Evolutionary conservation across 2,329 filamentous ascomycete genomes (phyloP).

Genomic region (Dothideomycetes sp.): DNA sequence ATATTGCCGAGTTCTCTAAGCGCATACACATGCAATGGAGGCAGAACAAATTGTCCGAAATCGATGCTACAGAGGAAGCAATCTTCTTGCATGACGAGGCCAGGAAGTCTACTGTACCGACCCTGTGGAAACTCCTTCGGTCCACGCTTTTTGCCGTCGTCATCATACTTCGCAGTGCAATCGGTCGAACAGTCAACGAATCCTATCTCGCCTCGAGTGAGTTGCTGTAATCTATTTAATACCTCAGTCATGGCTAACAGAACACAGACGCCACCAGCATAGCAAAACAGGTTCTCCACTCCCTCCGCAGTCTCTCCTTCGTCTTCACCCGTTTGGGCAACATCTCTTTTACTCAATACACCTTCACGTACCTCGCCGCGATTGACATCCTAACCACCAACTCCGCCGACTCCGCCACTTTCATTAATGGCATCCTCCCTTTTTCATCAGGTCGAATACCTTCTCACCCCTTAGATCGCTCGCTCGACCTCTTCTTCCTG

Average conservation of each 20-base stretch:
- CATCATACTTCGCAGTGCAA: conserved; percentile 63
- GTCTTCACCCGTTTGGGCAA: conserved; percentile 67
- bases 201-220: conserved; percentile 43
- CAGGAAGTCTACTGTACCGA: conserved; percentile 55
- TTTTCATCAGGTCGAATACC: conserved; percentile 48
- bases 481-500: conserved; percentile 78
- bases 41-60: conserved; percentile 60
- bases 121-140: conserved; percentile 66
- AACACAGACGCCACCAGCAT: conserved; percentile 55
- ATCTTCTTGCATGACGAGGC: conserved; percentile 57
- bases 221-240: too few relatives aligned
- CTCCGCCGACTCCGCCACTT: conserved; percentile 53
- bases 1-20: conserved; percentile 57
- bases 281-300: conserved; percentile 62
- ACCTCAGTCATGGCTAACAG: too few relatives aligned
- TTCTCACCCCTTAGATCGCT: conserved; percentile 57
- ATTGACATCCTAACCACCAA: conserved; percentile 74
- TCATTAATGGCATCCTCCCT: conserved; percentile 56
- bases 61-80: conserved; percentile 60
- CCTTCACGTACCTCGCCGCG: conserved; percentile 71
- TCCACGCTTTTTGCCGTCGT: conserved; percentile 68
- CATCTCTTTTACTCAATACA: conserved; percentile 70
- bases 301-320: conserved; percentile 71
- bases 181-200: conserved; percentile 56
- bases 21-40: conserved; percentile 64